A percentile compares a stretch with the other conserved stretches of the same genome.
Evolutionary conservation across 2,329 filamentous ascomycete genomes (phyloP).

Genomic region (Ophiostoma tasmaniense): DNA sequence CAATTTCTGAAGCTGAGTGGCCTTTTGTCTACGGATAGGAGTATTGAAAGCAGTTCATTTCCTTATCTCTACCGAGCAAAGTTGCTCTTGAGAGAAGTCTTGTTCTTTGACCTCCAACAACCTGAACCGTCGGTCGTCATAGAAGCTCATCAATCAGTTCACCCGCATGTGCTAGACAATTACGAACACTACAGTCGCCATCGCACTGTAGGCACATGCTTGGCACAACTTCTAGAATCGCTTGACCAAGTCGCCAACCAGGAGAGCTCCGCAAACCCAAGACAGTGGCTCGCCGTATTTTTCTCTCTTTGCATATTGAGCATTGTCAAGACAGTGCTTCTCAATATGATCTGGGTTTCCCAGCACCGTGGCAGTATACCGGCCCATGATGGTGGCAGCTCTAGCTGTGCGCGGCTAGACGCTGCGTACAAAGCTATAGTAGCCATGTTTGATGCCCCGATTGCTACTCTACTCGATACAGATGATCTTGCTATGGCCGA

Average conservation of each 20-base stretch:
- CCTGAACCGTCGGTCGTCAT: constrained; percentile 37
- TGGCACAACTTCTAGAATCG: constrained; percentile 43
- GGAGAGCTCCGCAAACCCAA: constrained; percentile 32
- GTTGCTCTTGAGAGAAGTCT: constrained; percentile 44
- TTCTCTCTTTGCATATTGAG: constrained; percentile 52
- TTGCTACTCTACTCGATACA: constrained; percentile 38
- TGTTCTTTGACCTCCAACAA: constrained; percentile 47
- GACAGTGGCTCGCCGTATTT: constrained; percentile 44
- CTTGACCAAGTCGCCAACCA: constrained; percentile 40
- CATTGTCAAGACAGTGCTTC: constrained; percentile 43
- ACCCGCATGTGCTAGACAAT: constrained; percentile 33
- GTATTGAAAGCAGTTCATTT: constrained; percentile 40
- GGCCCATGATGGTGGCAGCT: background rate
- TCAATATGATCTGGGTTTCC: constrained; percentile 34
- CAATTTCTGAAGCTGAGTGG: constrained; percentile 44
- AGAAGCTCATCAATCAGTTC: constrained; percentile 29
- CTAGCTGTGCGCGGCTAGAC: constrained; percentile 29
- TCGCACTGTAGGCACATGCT: constrained; percentile 41
- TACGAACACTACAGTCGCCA: constrained; percentile 40
- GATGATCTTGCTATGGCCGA: constrained; percentile 34
- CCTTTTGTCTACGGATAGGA: constrained; percentile 39
- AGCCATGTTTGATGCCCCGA: constrained; percentile 37
- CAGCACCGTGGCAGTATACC: background rate
- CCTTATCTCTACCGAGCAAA: constrained; percentile 48
- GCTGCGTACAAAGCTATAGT: constrained; percentile 45